A percentile compares a stretch with the other conserved stretches of the same genome.
Evolutionary conservation across 2,329 filamentous ascomycete species (phyloP).

Genomic region (Colletotrichum higginsianum): DNA sequence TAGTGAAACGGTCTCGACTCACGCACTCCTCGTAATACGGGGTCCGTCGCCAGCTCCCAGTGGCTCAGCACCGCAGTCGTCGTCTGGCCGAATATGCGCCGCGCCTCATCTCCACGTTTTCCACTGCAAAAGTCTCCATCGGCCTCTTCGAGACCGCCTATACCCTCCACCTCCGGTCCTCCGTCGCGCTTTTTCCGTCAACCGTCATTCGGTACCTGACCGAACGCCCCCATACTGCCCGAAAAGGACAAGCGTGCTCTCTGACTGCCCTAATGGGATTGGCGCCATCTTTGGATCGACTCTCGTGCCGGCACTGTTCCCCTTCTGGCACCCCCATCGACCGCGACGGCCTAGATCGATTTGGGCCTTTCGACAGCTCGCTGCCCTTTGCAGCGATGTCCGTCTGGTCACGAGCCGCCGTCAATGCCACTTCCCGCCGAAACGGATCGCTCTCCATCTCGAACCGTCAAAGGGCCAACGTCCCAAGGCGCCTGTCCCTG

Average conservation of each 20-base stretch:
- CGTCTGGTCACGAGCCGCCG: conserved; percentile 37
- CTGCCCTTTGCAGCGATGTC: conserved; percentile 35
- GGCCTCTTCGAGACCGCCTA: conserved; percentile 20
- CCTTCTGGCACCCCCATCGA: conserved; percentile 31
- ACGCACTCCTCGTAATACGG: background rate
- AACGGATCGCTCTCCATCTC: conserved; percentile 37
- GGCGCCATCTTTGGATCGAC: conserved; percentile 25
- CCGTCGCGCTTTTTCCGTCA: conserved; percentile 40
- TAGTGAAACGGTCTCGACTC: conserved; percentile 4
- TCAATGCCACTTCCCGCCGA: conserved; percentile 31
- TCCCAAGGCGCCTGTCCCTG: conserved; percentile 25
- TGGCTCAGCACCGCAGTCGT: conserved; percentile 16
- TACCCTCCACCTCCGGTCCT: conserved; percentile 20
- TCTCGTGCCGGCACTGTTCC: conserved; percentile 40
- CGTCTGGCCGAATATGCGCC: conserved; percentile 40
- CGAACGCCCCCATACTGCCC: conserved; percentile 28
- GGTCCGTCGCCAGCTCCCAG: conserved; percentile 1
- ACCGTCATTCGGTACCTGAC: conserved; percentile 41
- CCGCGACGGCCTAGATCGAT: conserved; percentile 35
- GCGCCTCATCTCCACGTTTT: conserved; percentile 40
- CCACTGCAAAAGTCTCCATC: conserved; percentile 25
- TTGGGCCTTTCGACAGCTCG: conserved; percentile 33
- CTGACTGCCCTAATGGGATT: conserved; percentile 13
- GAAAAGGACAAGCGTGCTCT: background rate
- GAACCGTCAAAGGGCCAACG: conserved; percentile 22